Evolutionary conservation across 345 rosid genomes (phyloP).

Genomic region (Psidium friedrichsthalianum): DNA sequence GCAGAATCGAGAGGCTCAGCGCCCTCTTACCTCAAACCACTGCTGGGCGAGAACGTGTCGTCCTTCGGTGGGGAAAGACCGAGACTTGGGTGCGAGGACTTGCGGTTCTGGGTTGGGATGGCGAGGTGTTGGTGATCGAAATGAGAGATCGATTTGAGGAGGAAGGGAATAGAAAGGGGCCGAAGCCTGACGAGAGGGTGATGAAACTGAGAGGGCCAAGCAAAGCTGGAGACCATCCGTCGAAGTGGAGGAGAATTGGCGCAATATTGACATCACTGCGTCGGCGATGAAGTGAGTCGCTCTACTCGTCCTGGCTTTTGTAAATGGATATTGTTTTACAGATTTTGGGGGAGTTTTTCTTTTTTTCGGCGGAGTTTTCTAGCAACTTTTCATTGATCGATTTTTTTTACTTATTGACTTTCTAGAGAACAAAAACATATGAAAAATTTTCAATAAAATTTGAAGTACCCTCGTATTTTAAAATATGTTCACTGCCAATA

Average conservation of each 20-base stretch:
- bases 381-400: too few relatives aligned
- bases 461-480: too few relatives aligned
- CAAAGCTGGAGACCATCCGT: not conserved
- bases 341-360: too few relatives aligned
- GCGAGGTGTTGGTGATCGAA: not conserved
- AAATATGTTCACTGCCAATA: too few relatives aligned
- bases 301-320: not conserved
- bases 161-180: not conserved
- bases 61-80: not conserved
- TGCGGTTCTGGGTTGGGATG: not conserved
- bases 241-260: not conserved
- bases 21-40: constrained; percentile 37
- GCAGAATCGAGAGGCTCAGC: constrained; percentile 33
- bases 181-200: not conserved
- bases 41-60: not conserved
- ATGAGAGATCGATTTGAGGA: not conserved
- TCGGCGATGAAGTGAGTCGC: not conserved
- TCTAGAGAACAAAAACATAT: too few relatives aligned
- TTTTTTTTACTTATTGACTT: too few relatives aligned
- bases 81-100: not conserved
- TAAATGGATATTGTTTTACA: not conserved
- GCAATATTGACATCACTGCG: not conserved
- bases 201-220: not conserved
- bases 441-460: too few relatives aligned
- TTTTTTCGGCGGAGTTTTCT: too few relatives aligned